Conservation (phyloP, 805 yeast species). For the Metschnikowia reukaufii region DNA sequence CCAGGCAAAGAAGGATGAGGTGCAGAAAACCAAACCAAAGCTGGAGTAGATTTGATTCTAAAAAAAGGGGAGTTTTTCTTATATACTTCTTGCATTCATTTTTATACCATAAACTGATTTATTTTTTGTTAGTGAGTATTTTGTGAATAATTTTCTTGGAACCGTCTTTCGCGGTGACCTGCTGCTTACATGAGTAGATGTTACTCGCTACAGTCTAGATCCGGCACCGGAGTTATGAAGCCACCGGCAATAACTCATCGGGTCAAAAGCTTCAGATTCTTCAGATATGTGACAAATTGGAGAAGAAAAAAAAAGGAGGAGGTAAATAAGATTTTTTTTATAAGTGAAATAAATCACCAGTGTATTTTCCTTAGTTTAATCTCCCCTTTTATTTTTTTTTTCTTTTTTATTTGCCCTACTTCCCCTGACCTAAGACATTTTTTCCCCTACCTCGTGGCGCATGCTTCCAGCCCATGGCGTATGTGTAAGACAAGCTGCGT, state of each 20-base stretch:
- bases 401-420: background rate
- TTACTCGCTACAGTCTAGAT: conserved; percentile 5
- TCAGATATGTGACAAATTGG: background rate
- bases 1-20: conserved; percentile 22
- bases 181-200: conserved; percentile 1
- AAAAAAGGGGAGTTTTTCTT: background rate
- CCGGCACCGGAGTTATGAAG: conserved; percentile 12
- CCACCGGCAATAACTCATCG: background rate
- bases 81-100: background rate
- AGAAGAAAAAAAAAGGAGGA: too few relatives aligned
- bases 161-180: background rate
- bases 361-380: background rate
- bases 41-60: background rate
- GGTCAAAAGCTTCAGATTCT: background rate
- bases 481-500: conserved; percentile 2
- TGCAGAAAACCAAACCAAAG: conserved; percentile 5
- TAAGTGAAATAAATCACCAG: too few relatives aligned
- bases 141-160: background rate
- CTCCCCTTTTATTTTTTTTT: background rate
- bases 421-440: background rate
- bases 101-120: background rate
- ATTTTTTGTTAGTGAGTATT: background rate
- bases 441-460: background rate
- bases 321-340: too few relatives aligned
- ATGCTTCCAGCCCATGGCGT: background rate